Evolutionary conservation across 2,329 filamentous ascomycete genomes (phyloP).

Genomic region (Pseudogymnoascus sp.): DNA sequence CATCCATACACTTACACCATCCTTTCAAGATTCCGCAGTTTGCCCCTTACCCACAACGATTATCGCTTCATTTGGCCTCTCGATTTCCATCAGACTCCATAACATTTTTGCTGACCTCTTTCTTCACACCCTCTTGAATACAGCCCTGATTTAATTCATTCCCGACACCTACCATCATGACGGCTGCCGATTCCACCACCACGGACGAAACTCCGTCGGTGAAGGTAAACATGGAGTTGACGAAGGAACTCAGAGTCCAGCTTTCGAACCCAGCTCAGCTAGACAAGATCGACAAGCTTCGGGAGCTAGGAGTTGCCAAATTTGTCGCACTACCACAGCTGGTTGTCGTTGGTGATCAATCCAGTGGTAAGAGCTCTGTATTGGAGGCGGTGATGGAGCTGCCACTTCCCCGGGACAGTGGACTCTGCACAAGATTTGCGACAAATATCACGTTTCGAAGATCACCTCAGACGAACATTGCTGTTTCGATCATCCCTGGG

Average conservation of each 20-base stretch:
- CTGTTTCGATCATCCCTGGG: slow-evolving; percentile 14
- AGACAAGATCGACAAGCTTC: slow-evolving; percentile 18
- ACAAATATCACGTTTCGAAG: slow-evolving; percentile 33
- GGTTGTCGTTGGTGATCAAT: slow-evolving; percentile 35
- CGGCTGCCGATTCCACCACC: neutral
- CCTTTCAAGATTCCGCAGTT: neutral
- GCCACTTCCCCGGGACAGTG: slow-evolving; percentile 32
- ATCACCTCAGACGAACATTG: slow-evolving; percentile 24
- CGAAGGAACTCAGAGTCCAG: neutral
- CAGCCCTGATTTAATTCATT: neutral
- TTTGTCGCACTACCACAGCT: slow-evolving; percentile 21
- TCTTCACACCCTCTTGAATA: no score
- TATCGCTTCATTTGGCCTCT: neutral
- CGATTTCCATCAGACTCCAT: neutral
- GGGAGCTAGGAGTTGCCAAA: slow-evolving; percentile 15
- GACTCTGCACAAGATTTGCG: slow-evolving; percentile 36
- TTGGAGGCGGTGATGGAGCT: slow-evolving; percentile 30
- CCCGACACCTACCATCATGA: no score
- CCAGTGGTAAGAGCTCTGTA: slow-evolving; percentile 30
- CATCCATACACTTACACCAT: neutral
- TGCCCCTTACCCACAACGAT: neutral
- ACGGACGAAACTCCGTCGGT: neutral
- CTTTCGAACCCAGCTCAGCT: slow-evolving; percentile 10
- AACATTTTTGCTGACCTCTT: no score
- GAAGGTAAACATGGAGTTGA: neutral